phyloP scores from a whole-genome alignment of 768 basidiomycete species.

The Neoboletus subvelutipes region DNA sequence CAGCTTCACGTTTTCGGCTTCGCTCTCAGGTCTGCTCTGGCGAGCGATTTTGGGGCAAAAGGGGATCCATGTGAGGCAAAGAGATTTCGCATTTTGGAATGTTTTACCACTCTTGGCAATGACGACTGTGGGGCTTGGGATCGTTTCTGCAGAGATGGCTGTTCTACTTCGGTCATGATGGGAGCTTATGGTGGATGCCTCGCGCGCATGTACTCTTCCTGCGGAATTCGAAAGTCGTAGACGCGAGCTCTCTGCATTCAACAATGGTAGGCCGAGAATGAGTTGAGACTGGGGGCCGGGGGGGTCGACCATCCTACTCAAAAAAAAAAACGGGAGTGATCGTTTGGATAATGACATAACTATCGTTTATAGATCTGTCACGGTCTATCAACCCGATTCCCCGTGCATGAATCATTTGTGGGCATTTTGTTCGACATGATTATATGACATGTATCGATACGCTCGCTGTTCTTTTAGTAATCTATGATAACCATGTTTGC shows the following conservation, averaged over 20 bases:
- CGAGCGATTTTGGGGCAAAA: constrained; percentile 70
- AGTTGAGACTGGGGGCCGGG: too few species aligned
- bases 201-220: background rate
- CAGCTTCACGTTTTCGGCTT: constrained; percentile 84
- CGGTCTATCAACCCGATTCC: background rate
- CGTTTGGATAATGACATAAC: too few species aligned
- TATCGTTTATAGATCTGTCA: background rate
- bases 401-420: background rate
- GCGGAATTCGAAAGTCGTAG: too few species aligned
- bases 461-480: background rate
- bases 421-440: background rate
- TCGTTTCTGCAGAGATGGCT: constrained; percentile 78
- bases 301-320: background rate
- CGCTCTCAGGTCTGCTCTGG: constrained; percentile 89
- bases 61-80: constrained; percentile 56
- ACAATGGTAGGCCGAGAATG: background rate
- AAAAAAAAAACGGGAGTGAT: too few species aligned
- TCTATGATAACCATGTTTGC: background rate
- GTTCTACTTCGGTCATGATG: constrained; percentile 38
- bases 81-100: constrained; percentile 75
- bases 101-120: constrained; percentile 60
- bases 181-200: background rate
- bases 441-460: constrained; percentile 9
- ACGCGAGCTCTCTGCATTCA: too few species aligned
- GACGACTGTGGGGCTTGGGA: constrained; percentile 63